These are phyloP conservation scores for Neonectria punicea DNA, from an alignment of 2,329 filamentous ascomycete genomes.

Conservation along the genomic window DNA sequence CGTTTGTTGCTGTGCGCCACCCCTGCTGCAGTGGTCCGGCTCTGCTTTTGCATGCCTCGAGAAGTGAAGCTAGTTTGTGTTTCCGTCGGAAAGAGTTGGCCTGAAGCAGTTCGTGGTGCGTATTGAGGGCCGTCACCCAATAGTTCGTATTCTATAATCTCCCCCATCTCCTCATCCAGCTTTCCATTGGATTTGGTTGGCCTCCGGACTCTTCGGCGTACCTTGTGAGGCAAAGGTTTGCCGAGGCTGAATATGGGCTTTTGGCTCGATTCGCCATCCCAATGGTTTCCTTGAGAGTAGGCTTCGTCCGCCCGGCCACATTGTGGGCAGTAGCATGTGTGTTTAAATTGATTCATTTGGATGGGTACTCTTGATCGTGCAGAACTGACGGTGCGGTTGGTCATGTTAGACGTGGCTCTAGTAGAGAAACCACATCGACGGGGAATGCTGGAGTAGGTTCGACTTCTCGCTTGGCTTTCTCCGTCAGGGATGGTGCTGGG, in stretches of 20 bases:
- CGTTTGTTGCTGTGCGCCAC: no score
- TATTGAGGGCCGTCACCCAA: not conserved
- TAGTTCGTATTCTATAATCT: not conserved
- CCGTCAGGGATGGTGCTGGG: conserved; percentile 23
- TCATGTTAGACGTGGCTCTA: conserved; percentile 4
- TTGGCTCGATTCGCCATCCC: conserved; percentile 28
- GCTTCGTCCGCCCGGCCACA: conserved; percentile 32
- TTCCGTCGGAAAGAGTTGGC: conserved; percentile 1
- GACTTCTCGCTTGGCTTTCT: not conserved
- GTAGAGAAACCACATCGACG: conserved; percentile 11
- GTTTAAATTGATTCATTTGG: no score
- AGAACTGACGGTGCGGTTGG: conserved; percentile 6
- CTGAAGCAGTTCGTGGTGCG: conserved; percentile 10
- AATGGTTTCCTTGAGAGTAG: conserved; percentile 33
- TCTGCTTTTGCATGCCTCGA: no score
- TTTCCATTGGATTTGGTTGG: conserved; percentile 10
- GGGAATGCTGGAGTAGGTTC: not conserved
- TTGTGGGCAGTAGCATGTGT: not conserved
- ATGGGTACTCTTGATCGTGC: not conserved
- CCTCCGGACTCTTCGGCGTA: conserved; percentile 22
- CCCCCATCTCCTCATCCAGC: conserved; percentile 26
- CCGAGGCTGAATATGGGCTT: conserved; percentile 37
- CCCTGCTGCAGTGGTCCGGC: no score
- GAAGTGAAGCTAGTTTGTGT: not conserved
- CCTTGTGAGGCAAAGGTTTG: conserved; percentile 31